Evolutionary conservation across 441 rosid species (phyloP), one percentile per base, ranked within the genome.

Genomic region (Geranium incanum): DNA sequence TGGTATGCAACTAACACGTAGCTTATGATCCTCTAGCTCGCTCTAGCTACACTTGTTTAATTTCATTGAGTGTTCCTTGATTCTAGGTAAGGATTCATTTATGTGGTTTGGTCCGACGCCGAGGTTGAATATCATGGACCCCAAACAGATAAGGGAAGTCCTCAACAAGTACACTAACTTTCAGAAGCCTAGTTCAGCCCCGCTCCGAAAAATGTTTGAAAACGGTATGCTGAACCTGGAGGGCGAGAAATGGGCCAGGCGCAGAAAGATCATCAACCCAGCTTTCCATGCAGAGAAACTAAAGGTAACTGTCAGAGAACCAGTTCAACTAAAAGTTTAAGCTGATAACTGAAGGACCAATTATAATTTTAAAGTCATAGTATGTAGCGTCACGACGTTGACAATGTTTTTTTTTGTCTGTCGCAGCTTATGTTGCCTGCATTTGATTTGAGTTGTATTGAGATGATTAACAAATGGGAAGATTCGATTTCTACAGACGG

Each of bases 91-190:
- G 65, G 70, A 59, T 1, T 69, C 72, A 1, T 75, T 72, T 16
- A 8, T 15, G 50, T 79, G 81, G 77, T 4, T 13, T n/a, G 87
- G 85, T 5, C 75, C 79, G 45, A 72, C 1, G 0, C 82, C 87
- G 1, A 78, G 69, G 41, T 66, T 84, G 39, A 73, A 18, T 62
- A 79, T 81, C 66, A 74, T 48, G 68, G 38, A 83, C 38, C 86
- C 83, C 0, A 66, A 77, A 16, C 74, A 64, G 66, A 64, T 83
- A 28, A 83, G 69, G 70, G 79, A 75, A 5, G 73, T 83, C 3
- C 45, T 81, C 12, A 13, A 18, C 6, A 83, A 70, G 50, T 45
- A 64, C 0, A 8, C 68, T 13, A 78, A 59, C 13, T 81, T 78
- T 67, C 74, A 28, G 28, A 84, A 63, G 64, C 48, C 71, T n/a